Percentiles rank a stretch among this genome's conserved stretches.
phyloP scores from a whole-genome alignment of 106 monocot species.

The Agapanthus africanus region DNA sequence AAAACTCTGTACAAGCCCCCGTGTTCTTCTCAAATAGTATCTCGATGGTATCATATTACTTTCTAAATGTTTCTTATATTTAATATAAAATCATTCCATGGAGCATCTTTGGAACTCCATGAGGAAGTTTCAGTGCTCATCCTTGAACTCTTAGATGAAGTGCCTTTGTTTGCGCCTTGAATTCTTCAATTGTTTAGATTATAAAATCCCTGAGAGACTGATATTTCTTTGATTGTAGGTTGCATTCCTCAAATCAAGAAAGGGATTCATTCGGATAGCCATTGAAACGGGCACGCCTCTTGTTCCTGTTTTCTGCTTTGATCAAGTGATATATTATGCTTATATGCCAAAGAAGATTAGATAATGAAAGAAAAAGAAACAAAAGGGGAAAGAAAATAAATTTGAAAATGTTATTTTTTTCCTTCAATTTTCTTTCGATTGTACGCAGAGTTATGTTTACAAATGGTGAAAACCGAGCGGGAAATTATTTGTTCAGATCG shows the following conservation, averaged over 20 bases:
- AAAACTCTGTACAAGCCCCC: too few relatives aligned
- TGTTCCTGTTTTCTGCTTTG: slow-evolving; percentile 70
- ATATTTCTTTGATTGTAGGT: slow-evolving; percentile 33
- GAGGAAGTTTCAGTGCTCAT: too few relatives aligned
- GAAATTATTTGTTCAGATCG: slow-evolving; percentile 42
- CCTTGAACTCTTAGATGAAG: too few relatives aligned
- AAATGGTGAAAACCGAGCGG: slow-evolving; percentile 79
- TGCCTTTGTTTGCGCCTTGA: too few relatives aligned
- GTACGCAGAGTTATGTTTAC: slow-evolving; percentile 31
- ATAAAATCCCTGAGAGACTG: too few relatives aligned
- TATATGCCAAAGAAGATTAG: not conserved
- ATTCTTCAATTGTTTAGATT: too few relatives aligned
- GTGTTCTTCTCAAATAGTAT: too few relatives aligned
- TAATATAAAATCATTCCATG: too few relatives aligned
- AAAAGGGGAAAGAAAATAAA: not conserved
- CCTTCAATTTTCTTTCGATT: not conserved
- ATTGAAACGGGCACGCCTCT: slow-evolving; percentile 73
- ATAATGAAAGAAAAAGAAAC: not conserved
- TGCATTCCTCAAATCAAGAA: slow-evolving; percentile 67
- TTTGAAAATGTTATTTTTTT: not conserved
- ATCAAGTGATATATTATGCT: slow-evolving; percentile 31
- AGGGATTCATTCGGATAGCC: slow-evolving; percentile 83
- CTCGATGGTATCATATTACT: too few relatives aligned
- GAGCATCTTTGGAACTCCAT: too few relatives aligned
- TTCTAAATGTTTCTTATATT: too few relatives aligned